Percentiles rank a stretch among this genome's conserved stretches.
phyloP scores from a whole-genome alignment of 2,329 filamentous ascomycete genomes.

The Pseudogymnoascus destructans region DNA sequence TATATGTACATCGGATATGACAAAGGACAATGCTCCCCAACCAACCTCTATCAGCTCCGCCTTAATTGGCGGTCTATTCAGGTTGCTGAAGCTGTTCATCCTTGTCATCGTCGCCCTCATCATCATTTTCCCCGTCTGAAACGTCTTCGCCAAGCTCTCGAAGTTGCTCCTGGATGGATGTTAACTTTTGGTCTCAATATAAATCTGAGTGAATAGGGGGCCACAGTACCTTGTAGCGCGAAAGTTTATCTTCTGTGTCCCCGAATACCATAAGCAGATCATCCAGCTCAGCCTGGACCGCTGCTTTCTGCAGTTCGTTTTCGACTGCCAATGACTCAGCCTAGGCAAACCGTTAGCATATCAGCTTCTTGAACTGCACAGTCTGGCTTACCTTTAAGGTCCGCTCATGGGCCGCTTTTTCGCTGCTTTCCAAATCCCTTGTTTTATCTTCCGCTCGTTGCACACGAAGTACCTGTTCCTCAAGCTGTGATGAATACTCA shows the following conservation, averaged over 20 bases:
- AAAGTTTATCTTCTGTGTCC: constrained; percentile 65
- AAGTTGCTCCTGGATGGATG: constrained; percentile 16
- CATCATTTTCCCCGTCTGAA: constrained; percentile 63
- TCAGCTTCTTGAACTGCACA: background rate
- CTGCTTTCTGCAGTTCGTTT: constrained; percentile 49
- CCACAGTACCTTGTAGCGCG: constrained; percentile 55
- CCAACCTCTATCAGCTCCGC: background rate
- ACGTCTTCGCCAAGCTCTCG: constrained; percentile 55
- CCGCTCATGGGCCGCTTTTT: constrained; percentile 26
- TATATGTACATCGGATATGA: background rate
- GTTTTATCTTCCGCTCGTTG: constrained; percentile 33
- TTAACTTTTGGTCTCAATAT: background rate
- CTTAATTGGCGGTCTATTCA: constrained; percentile 16
- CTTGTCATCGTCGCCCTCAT: constrained; percentile 39
- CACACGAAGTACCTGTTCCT: constrained; percentile 18
- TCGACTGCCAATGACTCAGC: constrained; percentile 24
- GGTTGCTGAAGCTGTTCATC: constrained; percentile 27
- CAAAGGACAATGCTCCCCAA: background rate
- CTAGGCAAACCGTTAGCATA: constrained; percentile 11
- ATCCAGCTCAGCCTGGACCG: constrained; percentile 60
- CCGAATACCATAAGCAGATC: constrained; percentile 71
- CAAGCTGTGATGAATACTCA: constrained; percentile 33
- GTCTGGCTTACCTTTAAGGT: constrained; percentile 18
- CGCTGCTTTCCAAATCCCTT: constrained; percentile 25
- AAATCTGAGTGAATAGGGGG: background rate